Base-by-base conservation (phyloP, 306 rosid genomes). In the Cucurbita moschata region DNA sequence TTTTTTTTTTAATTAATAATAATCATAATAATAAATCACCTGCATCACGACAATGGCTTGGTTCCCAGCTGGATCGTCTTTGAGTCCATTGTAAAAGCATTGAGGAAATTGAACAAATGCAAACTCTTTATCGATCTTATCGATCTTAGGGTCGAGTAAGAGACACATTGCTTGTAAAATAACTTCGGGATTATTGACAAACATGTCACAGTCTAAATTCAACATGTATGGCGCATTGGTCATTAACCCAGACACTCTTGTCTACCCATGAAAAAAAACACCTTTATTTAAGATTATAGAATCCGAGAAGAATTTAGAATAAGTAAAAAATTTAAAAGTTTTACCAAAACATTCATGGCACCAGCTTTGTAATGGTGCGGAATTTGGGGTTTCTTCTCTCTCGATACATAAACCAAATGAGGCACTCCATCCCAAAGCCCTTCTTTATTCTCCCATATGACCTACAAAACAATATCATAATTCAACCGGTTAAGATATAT, bases 341-440 rank as follows among this genome's bases (percentile, higher is more conserved):
- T 77, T 75, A 91, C 90, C 76, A 87, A 75, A 50, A 52, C 86
- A 39, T 91, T 91, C 91, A 87, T 88, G 47, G 96, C 91, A 1
- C 97, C 97, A 0, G 96, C 96, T 83, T 91, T 91, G 77, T 81
- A 84, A 63, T 85, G 87, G 78, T 91, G 97, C 35, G 87, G 78
- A 46, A 74, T 76, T 38, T 81, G 74, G 10, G 84, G 90, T 15
- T 51, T 79, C 79, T 91, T 91, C 80, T 88, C 92, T 77, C 96
- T 87, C 0, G 96, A 81, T 8, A 87, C 72, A 80, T 88, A 91
- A 15, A 88, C 71, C 69, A 88, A 79, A 75, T 84, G 83, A 3
- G 96, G 89, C 40, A 86, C 4, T 15, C 88, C 87, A 76, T 85
- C 79, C 9, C 44, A 37, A 65, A 46, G 38, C 1, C 70, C 56